Percentiles rank a stretch among this genome's conserved stretches.
These are phyloP conservation scores for Pleurotus giganteus DNA, from an alignment of 768 basidiomycete genomes.

Conservation along the genomic window DNA sequence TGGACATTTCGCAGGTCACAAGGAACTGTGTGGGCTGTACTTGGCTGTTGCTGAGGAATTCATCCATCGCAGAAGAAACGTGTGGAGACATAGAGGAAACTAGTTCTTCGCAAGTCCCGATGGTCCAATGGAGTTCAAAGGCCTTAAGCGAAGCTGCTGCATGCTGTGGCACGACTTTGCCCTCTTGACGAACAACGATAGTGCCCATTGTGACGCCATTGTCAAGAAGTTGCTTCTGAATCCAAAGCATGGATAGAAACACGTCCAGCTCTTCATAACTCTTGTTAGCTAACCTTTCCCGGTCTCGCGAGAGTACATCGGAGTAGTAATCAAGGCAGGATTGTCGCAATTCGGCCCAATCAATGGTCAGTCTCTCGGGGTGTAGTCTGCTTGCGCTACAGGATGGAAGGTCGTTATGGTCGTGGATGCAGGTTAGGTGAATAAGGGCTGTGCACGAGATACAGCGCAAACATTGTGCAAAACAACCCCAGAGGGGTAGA, in stretches of 20 bases:
- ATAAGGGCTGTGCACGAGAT: slow-evolving; percentile 56
- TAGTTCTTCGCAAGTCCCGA: slow-evolving; percentile 49
- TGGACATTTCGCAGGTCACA: slow-evolving; percentile 68
- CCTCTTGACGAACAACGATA: slow-evolving; percentile 47
- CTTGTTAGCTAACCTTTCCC: slow-evolving; percentile 42
- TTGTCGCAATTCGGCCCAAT: slow-evolving; percentile 49
- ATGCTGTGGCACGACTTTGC: slow-evolving; percentile 22
- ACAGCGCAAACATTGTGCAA: slow-evolving; percentile 65
- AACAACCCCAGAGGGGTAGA: slow-evolving; percentile 71
- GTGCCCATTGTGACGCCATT: slow-evolving; percentile 69
- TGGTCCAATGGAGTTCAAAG: slow-evolving; percentile 60
- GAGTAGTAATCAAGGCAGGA: slow-evolving; percentile 56
- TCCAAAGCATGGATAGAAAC: slow-evolving; percentile 57
- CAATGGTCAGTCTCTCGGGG: slow-evolving; percentile 48
- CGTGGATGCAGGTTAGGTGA: slow-evolving; percentile 49
- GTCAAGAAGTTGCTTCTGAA: slow-evolving; percentile 62
- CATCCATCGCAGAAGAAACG: slow-evolving; percentile 45
- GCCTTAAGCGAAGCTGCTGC: slow-evolving; percentile 37
- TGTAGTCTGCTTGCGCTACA: slow-evolving; percentile 42
- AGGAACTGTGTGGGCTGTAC: slow-evolving; percentile 37
- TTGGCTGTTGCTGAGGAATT: slow-evolving; percentile 53
- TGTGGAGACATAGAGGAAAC: slow-evolving; percentile 40
- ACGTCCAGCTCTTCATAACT: slow-evolving; percentile 73
- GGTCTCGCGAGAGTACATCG: slow-evolving; percentile 38
- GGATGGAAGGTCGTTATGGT: slow-evolving; percentile 21